Evolutionary conservation across 495 filamentous ascomycete genomes (phyloP), one percentile per base, ranked within the genome.

Genomic region (Lepraria neglecta): DNA sequence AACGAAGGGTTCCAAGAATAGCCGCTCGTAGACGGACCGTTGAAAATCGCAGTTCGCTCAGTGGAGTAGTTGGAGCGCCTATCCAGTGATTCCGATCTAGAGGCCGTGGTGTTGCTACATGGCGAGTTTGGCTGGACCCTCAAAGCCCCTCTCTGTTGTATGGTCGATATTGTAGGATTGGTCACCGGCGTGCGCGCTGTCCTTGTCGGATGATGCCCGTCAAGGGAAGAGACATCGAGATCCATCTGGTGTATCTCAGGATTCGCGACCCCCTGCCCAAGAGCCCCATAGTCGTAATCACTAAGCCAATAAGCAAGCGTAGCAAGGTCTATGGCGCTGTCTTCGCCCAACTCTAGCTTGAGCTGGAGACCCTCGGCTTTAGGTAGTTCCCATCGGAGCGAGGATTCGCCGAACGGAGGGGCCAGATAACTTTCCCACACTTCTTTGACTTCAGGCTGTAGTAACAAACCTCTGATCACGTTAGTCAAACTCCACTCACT

Each of bases 391-490:
- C 58, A 60, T 42, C 48, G 24, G n/a, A 60, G 43, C 33, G 10
- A 27, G 27, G 15, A 19, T 21, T 19, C 35, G 17, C 43, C 33
- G 21, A 27, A 51, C 21, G 38, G 11, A 3, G 47, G 51, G 3
- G 46, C 21, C 46, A 52, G 0, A 11, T 50, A 19, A 0, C 10
- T 17, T 24, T 53, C 7, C 58, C 58, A 60, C 19, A 42, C 38
- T 14, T 60, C 42, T 17, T 3, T 53, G n/a, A 60, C 12, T 11
- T 42, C 27, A 15, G 47, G 14, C 48, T 60, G 58, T 35, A 17
- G 58, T 30, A 60, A 24, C 19, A 60, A 46, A 19, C 58, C 58
- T 42, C 43, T 50, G 51, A 60, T 60, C 19, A 60, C 48, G 4
- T 45, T 60, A 17, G 47, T 60, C 10, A 21, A 15, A 38, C 42